These are phyloP conservation scores for Fraxinus quadrangulata DNA, from an alignment of 257 asterid species.

Conservation along the genomic window DNA sequence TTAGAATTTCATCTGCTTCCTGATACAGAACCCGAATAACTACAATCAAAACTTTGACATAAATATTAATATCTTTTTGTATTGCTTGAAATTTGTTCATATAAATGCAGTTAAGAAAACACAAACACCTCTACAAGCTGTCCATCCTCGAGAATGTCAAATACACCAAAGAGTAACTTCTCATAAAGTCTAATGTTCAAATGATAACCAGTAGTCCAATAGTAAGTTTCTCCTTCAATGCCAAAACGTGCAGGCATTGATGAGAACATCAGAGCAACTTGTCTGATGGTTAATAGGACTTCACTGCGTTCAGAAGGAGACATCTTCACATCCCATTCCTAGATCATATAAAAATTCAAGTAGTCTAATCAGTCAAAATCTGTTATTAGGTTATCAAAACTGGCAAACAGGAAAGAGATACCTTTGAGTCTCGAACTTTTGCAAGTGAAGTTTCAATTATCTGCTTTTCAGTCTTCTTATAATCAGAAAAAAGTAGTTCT, in stretches of 20 bases:
- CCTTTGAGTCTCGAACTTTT: slow-evolving; percentile 75
- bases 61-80: neutral
- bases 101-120: slow-evolving; percentile 9
- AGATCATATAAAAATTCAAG: slow-evolving; percentile 30
- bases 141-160: slow-evolving; percentile 90
- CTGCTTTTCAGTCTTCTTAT: slow-evolving; percentile 52
- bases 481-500: slow-evolving; percentile 65
- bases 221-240: slow-evolving; percentile 77
- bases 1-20: slow-evolving; percentile 87
- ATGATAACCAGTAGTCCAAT: slow-evolving; percentile 85
- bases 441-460: slow-evolving; percentile 53
- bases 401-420: slow-evolving; percentile 30
- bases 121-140: slow-evolving; percentile 79
- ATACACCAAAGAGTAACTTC: slow-evolving; percentile 79
- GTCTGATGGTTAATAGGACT: slow-evolving; percentile 63
- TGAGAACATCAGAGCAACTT: slow-evolving; percentile 59
- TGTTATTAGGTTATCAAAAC: slow-evolving; percentile 18
- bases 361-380: slow-evolving; percentile 23
- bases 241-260: slow-evolving; percentile 76
- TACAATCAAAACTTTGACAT: slow-evolving; percentile 14
- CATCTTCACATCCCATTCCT: slow-evolving; percentile 90
- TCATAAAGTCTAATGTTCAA: slow-evolving; percentile 80
- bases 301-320: slow-evolving; percentile 74
- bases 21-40: slow-evolving; percentile 37
- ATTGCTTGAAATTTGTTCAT: neutral